Evolutionary conservation across 805 yeast genomes (phyloP).

Genomic region (Grigorovia yakushimaensis): DNA sequence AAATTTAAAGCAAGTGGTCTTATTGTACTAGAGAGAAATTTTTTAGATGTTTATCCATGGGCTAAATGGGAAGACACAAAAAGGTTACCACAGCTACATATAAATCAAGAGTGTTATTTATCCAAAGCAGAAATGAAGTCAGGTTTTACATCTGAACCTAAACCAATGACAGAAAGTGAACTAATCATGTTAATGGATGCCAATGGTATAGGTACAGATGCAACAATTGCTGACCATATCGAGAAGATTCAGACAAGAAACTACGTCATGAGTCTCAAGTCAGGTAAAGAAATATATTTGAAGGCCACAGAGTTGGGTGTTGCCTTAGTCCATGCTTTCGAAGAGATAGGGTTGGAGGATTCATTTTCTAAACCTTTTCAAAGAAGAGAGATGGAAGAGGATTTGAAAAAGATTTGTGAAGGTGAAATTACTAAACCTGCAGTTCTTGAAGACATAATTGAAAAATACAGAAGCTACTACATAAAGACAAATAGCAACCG

Average conservation of each 20-base stretch:
- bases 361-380: slow-evolving; percentile 84
- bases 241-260: slow-evolving; percentile 63
- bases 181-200: slow-evolving; percentile 89
- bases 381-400: slow-evolving; percentile 63
- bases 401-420: slow-evolving; percentile 55
- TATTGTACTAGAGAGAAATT: slow-evolving; percentile 63
- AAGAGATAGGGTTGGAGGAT: slow-evolving; percentile 60
- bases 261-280: slow-evolving; percentile 45
- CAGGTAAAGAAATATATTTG: slow-evolving; percentile 35
- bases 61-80: slow-evolving; percentile 64
- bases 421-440: slow-evolving; percentile 46
- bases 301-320: slow-evolving; percentile 79
- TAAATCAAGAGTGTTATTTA: slow-evolving; percentile 50
- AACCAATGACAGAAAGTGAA: slow-evolving; percentile 82
- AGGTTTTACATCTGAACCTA: slow-evolving; percentile 78
- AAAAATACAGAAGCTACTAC: slow-evolving; percentile 46
- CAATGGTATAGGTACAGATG: slow-evolving; percentile 97
- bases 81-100: slow-evolving; percentile 52
- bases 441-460: slow-evolving; percentile 47
- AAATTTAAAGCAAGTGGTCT: slow-evolving; percentile 64
- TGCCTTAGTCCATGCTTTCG: slow-evolving; percentile 83
- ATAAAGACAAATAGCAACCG: slow-evolving; percentile 21
- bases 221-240: slow-evolving; percentile 97
- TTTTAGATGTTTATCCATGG: slow-evolving; percentile 71
- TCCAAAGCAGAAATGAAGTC: slow-evolving; percentile 48